Percentiles rank a stretch among this genome's conserved stretches.
Evolutionary conservation across 345 rosid genomes (phyloP).

Genomic region (Aurinia saxatilis): DNA sequence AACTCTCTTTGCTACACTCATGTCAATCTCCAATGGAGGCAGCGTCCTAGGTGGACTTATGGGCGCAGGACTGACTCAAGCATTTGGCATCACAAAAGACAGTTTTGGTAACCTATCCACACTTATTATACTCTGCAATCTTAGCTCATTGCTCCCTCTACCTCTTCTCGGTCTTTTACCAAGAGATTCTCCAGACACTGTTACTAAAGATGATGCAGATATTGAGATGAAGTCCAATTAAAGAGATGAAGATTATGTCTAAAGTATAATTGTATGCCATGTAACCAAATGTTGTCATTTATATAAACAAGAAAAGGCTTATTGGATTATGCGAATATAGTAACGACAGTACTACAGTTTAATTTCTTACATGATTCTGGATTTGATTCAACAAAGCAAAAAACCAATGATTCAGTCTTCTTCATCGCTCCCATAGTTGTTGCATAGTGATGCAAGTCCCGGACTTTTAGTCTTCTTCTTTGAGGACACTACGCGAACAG

Average conservation of each 20-base stretch:
- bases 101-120: slow-evolving; percentile 58
- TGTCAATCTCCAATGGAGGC: slow-evolving; percentile 93
- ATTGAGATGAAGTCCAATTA: slow-evolving; percentile 77
- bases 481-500: neutral
- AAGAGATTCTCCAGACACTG: slow-evolving; percentile 33
- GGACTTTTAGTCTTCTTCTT: slow-evolving; percentile 1
- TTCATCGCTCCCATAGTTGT: neutral
- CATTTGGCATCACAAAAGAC: slow-evolving; percentile 78
- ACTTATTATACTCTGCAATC: slow-evolving; percentile 80
- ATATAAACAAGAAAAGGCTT: neutral
- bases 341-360: neutral
- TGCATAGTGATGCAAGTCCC: neutral
- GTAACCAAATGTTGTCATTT: neutral
- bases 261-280: neutral
- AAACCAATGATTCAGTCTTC: neutral
- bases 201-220: slow-evolving; percentile 40
- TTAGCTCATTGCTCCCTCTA: slow-evolving; percentile 88
- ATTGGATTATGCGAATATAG: neutral
- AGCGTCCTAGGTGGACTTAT: slow-evolving; percentile 85
- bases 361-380: neutral
- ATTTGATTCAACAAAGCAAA: neutral
- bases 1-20: slow-evolving; percentile 88
- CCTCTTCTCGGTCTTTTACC: slow-evolving; percentile 91
- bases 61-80: slow-evolving; percentile 80
- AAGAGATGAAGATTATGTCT: slow-evolving; percentile 2